Evolutionary conservation across 2,329 filamentous ascomycete genomes (phyloP), one percentile per base, ranked within the genome.

Genomic region (Sclerotinia minor): DNA sequence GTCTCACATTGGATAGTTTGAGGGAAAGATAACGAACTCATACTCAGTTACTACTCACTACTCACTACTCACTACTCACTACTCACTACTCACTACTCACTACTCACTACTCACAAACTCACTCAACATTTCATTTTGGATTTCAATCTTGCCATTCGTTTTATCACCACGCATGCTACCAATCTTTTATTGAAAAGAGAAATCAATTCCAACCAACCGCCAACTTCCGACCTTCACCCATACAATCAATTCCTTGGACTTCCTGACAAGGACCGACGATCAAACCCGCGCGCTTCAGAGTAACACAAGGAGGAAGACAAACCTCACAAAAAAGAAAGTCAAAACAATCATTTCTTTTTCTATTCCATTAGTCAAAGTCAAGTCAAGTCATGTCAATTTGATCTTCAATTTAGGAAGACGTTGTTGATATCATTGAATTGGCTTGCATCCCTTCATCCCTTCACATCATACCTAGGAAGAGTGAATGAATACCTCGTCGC

Each of bases 271-370:
- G 32, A 35, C 35, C 1, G 63, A 45, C 35, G 63, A 65, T 65
- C 63, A 65, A 57, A 65, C 63, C 38, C 52, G 21, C 52, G 63
- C 63, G 63, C 63, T 65, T 65, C 50, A 49, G 29, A 38, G 17
- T 29, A 65, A 55, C 17, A 65, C 26, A 49, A 32, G 47, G 15
- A 24, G 49, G 11, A 44, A 57, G 38, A 35, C 50, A 8, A 8
- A 9, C 35, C 50, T 57, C n/a, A 63, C 29, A n/a, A 4, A 52
- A 52, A 26, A 29, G n/a, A 26, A 63, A 26, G 0, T 41, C 38
- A 41, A 41, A 15, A 41, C 11, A 59, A 35, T n/a, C 5, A 19
- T 50, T n/a, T 3, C 21, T 5, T 17, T 32, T 24, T 9, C 11
- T 24, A 32, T n/a, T 15, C 41, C 17, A 26, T 44, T 4, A 19